phyloP scores from a whole-genome alignment of 2,329 filamentous ascomycete species.

The Microdochium nivale region DNA sequence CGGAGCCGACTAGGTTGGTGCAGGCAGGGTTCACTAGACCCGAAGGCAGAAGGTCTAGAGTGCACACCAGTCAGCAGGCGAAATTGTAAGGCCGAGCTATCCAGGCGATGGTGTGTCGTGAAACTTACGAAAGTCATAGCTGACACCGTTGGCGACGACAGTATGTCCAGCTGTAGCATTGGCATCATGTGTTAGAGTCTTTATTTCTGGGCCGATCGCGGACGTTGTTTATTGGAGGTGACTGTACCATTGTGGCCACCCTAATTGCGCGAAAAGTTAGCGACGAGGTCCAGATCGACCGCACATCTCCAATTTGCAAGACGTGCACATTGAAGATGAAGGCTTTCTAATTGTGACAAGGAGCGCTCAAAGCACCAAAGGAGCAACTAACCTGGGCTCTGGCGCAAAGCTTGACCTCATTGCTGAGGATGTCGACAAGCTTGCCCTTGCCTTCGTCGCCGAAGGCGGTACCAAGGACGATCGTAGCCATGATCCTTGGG shows the following conservation, averaged over 20 bases:
- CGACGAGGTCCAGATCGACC: neutral
- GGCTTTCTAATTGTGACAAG: neutral
- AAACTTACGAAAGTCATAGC: neutral
- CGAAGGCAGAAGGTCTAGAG: conserved; percentile 48
- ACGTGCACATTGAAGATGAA: neutral
- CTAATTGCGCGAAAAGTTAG: neutral
- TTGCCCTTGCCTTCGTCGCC: conserved; percentile 1
- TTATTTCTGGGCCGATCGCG: neutral
- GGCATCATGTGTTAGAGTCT: neutral
- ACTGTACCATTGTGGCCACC: conserved; percentile 1
- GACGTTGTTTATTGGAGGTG: neutral
- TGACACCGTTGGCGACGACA: neutral
- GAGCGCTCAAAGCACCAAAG: neutral
- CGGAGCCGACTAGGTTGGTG: conserved; percentile 67
- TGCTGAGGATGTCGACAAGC: neutral
- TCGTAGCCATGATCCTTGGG: conserved; percentile 1
- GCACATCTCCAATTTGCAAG: neutral
- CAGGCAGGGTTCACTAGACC: conserved; percentile 64
- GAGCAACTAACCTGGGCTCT: neutral
- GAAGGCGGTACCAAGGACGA: neutral
- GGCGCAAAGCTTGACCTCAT: neutral
- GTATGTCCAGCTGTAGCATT: neutral
- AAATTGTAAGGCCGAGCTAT: neutral
- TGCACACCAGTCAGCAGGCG: neutral
- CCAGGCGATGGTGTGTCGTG: neutral